Evolutionary conservation across 176 grass and related monocot species (phyloP).

Genomic region (Avena sativa): DNA sequence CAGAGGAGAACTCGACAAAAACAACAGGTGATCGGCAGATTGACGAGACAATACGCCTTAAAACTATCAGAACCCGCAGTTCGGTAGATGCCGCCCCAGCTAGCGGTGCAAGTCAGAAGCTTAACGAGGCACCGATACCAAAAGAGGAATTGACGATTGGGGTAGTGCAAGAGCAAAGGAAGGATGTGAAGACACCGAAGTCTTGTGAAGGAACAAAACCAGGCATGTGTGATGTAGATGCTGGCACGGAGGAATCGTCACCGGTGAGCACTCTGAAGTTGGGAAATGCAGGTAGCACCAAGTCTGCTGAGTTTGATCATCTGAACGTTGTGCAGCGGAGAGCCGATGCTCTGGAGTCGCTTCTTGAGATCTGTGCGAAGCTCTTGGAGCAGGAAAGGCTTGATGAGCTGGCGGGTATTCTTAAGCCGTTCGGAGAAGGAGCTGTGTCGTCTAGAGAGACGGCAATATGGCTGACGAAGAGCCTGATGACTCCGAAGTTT

Average conservation of each 20-base stretch:
- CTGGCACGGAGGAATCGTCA: constrained; percentile 57
- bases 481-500: constrained; percentile 65
- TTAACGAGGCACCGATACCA: constrained; percentile 47
- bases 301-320: constrained; percentile 65
- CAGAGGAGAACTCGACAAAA: constrained; percentile 18
- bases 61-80: constrained; percentile 46
- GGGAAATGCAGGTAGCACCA: constrained; percentile 35
- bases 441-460: constrained; percentile 83
- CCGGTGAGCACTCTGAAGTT: constrained; percentile 54
- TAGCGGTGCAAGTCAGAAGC: constrained; percentile 18
- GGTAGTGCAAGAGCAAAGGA: constrained; percentile 51
- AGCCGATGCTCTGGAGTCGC: constrained; percentile 82
- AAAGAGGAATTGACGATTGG: constrained; percentile 56
- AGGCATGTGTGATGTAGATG: constrained; percentile 30
- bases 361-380: constrained; percentile 82
- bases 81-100: constrained; percentile 23
- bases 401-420: constrained; percentile 77
- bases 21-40: constrained; percentile 44
- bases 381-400: constrained; percentile 80
- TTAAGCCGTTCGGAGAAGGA: constrained; percentile 75
- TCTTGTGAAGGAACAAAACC: constrained; percentile 40
- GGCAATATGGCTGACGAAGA: constrained; percentile 92
- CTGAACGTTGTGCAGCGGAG: constrained; percentile 86
- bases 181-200: constrained; percentile 26
- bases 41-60: constrained; percentile 33